These are phyloP conservation scores for Uncinocarpus reesii DNA, from an alignment of 2,329 filamentous ascomycete species.

Conservation along the genomic window DNA sequence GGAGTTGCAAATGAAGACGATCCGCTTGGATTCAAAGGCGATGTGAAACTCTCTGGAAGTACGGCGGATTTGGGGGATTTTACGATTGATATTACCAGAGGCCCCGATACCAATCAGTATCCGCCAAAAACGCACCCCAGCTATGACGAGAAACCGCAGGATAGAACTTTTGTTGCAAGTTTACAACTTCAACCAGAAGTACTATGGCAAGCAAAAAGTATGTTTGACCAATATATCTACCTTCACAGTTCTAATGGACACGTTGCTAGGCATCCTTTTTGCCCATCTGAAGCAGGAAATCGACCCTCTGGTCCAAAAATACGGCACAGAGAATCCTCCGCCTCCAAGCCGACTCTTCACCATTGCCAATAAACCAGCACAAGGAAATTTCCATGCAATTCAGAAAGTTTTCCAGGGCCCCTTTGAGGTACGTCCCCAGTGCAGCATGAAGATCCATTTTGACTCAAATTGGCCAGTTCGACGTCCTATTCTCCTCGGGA, in stretches of 20 bases:
- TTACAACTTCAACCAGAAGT: conserved; percentile 54
- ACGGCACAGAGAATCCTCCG: conserved; percentile 56
- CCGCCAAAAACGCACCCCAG: conserved; percentile 51
- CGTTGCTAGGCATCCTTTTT: conserved; percentile 43
- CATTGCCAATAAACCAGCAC: conserved; percentile 49
- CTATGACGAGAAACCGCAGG: conserved; percentile 58
- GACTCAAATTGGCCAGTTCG: conserved; percentile 51
- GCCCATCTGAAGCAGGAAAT: conserved; percentile 53
- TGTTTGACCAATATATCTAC: conserved; percentile 19
- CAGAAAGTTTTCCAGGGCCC: conserved; percentile 84
- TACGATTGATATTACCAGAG: conserved; percentile 64
- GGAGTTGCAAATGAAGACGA: conserved; percentile 47
- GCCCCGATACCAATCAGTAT: conserved; percentile 51
- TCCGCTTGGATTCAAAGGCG: conserved; percentile 45
- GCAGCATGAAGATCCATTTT: neutral
- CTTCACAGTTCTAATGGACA: neutral
- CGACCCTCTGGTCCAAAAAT: conserved; percentile 49
- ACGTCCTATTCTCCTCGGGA: conserved; percentile 76
- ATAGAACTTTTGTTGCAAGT: conserved; percentile 66
- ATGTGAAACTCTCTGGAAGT: conserved; percentile 60
- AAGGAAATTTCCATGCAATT: conserved; percentile 74
- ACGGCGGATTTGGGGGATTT: conserved; percentile 68
- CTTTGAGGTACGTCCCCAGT: conserved; percentile 50
- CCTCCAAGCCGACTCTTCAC: conserved; percentile 81
- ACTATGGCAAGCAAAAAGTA: conserved; percentile 74